Percentiles rank a stretch among this genome's conserved stretches.
Evolutionary conservation across 305 asterid species (phyloP).

Genomic region (Plantago coronopus): DNA sequence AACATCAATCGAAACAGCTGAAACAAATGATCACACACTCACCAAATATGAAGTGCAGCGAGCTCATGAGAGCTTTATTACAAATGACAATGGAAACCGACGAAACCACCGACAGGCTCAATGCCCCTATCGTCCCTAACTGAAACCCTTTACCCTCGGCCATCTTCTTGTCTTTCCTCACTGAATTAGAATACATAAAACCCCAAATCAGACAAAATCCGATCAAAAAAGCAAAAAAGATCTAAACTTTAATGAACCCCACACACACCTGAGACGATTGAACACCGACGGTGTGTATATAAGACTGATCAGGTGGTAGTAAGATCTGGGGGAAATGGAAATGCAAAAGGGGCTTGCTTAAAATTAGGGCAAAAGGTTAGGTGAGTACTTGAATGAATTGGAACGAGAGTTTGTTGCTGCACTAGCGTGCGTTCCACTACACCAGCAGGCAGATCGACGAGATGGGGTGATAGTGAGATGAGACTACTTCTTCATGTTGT

Average conservation of each 20-base stretch:
- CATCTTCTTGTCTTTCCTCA: slow-evolving; percentile 35
- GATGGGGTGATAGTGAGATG: background rate
- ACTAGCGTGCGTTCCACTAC: slow-evolving; percentile 9
- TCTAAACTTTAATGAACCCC: background rate
- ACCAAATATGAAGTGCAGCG: slow-evolving; percentile 77
- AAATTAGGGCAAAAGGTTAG: slow-evolving; percentile 17
- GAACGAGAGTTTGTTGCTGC: slow-evolving; percentile 8
- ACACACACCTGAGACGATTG: background rate
- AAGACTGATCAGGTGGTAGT: background rate
- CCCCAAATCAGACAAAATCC: background rate
- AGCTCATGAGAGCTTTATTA: slow-evolving; percentile 87
- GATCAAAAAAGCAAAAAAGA: slow-evolving; percentile 1
- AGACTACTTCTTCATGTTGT: too few species aligned
- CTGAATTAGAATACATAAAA: background rate
- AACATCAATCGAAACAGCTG: background rate
- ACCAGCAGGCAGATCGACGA: background rate
- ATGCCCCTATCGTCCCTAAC: slow-evolving; percentile 86
- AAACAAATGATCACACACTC: slow-evolving; percentile 21
- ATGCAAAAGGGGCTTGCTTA: slow-evolving; percentile 7
- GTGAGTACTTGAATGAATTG: background rate
- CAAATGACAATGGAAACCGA: slow-evolving; percentile 91
- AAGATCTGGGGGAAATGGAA: slow-evolving; percentile 8
- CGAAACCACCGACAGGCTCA: slow-evolving; percentile 80
- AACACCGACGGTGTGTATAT: background rate
- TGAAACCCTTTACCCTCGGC: slow-evolving; percentile 62